phyloP scores from a whole-genome alignment of 306 rosid genomes.

The Abrus pulchellus region DNA sequence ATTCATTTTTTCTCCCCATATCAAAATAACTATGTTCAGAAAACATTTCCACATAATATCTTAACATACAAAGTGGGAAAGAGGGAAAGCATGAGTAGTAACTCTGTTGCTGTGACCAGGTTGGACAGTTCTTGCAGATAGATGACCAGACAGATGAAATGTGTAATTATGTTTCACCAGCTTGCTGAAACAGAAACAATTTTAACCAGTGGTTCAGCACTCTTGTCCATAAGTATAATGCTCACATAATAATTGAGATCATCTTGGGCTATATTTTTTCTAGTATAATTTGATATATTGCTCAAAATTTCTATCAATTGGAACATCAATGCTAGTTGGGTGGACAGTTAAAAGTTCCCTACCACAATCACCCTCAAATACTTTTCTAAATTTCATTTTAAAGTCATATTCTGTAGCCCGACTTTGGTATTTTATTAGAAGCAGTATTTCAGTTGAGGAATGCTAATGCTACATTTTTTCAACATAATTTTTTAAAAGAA shows the following conservation, averaged over 20 bases:
- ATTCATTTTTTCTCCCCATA: too few relatives aligned
- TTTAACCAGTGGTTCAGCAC: neutral
- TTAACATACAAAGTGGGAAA: neutral
- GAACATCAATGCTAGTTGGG: too few relatives aligned
- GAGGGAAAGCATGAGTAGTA: neutral
- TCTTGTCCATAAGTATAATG: neutral
- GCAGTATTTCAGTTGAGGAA: conserved; percentile 55
- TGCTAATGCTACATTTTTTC: too few relatives aligned
- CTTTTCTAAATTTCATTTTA: neutral
- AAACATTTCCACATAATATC: too few relatives aligned
- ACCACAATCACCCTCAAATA: neutral
- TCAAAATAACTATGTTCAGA: neutral
- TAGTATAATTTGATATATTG: neutral
- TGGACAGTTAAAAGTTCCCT: neutral
- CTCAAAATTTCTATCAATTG: neutral
- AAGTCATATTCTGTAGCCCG: conserved; percentile 34
- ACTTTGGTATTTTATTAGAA: conserved; percentile 3
- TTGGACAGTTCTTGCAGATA: neutral
- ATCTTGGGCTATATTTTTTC: neutral
- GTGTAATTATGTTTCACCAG: conserved; percentile 18
- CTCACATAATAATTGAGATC: neutral
- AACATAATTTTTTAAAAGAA: too few relatives aligned
- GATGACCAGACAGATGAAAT: neutral
- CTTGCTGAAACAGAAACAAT: conserved; percentile 12
- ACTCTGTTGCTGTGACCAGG: neutral